These are phyloP conservation scores for Trametes cingulata DNA, from an alignment of 768 basidiomycete genomes.

Conservation along the genomic window DNA sequence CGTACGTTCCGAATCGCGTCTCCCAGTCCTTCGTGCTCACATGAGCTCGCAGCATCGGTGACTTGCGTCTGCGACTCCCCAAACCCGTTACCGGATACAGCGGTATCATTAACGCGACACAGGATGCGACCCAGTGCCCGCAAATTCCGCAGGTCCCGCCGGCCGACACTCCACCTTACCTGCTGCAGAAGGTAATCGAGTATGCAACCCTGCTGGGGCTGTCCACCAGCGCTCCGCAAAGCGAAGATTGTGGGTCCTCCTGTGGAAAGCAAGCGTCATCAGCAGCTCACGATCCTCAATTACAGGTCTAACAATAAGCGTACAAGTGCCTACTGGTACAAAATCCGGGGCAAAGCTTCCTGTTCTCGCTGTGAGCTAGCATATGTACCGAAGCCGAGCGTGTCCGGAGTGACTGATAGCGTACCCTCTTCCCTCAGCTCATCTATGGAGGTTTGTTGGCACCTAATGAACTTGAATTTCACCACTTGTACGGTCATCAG, in stretches of 20 bases:
- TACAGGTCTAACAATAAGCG: slow-evolving; percentile 25
- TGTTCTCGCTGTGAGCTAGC: too few relatives aligned
- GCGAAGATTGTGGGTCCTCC: slow-evolving; percentile 14
- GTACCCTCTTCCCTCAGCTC: too few relatives aligned
- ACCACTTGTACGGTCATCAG: too few relatives aligned
- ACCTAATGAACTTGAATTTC: too few relatives aligned
- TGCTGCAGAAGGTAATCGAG: not conserved
- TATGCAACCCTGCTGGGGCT: too few relatives aligned
- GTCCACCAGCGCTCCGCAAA: not conserved
- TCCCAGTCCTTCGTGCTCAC: not conserved
- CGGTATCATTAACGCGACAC: slow-evolving; percentile 14
- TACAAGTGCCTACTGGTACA: slow-evolving; percentile 12
- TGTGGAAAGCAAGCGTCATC: not conserved
- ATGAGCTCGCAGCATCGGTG: not conserved
- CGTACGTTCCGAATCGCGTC: slow-evolving; percentile 22
- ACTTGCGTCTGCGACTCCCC: slow-evolving; percentile 10
- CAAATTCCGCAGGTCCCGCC: slow-evolving; percentile 2
- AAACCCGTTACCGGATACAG: not conserved
- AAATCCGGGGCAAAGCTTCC: too few relatives aligned
- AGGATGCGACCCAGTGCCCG: slow-evolving; percentile 18
- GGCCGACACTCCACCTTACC: not conserved
- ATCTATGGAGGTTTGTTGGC: too few relatives aligned
- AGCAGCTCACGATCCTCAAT: too few relatives aligned
- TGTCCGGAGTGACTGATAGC: too few relatives aligned
- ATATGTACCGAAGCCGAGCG: too few relatives aligned